Evolutionary conservation across 1,284 basidiomycete species (phyloP).

Genomic region (Thecaphora thlaspeos): DNA sequence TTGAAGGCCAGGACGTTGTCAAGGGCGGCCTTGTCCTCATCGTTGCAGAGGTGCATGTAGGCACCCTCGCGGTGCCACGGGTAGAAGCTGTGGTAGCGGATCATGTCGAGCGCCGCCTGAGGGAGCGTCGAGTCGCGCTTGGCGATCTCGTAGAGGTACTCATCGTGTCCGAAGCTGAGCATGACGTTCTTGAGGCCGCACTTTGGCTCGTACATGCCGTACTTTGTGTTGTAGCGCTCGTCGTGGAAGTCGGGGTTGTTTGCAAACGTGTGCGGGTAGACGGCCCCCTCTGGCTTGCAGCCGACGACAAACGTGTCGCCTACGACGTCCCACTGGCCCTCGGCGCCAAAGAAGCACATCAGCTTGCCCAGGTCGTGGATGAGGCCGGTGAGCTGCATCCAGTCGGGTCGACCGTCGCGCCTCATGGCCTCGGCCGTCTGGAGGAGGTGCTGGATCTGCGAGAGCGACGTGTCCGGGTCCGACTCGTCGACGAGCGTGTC

Average conservation of each 20-base stretch:
- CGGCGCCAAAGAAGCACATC: conserved; percentile 43
- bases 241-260: conserved; percentile 75
- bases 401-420: conserved; percentile 70
- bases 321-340: conserved; percentile 85
- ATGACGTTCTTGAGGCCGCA: conserved; percentile 88
- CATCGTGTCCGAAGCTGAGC: conserved; percentile 87
- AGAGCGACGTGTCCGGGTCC: conserved; percentile 64
- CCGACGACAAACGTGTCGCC: conserved; percentile 86
- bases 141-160: conserved; percentile 40
- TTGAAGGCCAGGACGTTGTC: conserved; percentile 67
- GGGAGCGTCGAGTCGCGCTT: conserved; percentile 65
- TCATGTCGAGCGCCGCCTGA: conserved; percentile 80
- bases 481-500: conserved; percentile 85
- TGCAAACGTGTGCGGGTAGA: conserved; percentile 77
- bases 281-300: conserved; percentile 67
- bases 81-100: conserved; percentile 90
- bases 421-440: conserved; percentile 90
- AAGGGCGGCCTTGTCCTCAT: conserved; percentile 24
- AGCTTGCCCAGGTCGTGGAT: conserved; percentile 60
- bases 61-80: conserved; percentile 62
- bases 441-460: conserved; percentile 82
- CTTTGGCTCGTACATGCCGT: conserved; percentile 77
- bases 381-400: conserved; percentile 77
- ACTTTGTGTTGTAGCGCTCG: conserved; percentile 72
- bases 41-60: conserved; percentile 29